These are phyloP conservation scores for Amanita molliuscula DNA, from an alignment of 768 basidiomycete genomes.

Conservation along the genomic window DNA sequence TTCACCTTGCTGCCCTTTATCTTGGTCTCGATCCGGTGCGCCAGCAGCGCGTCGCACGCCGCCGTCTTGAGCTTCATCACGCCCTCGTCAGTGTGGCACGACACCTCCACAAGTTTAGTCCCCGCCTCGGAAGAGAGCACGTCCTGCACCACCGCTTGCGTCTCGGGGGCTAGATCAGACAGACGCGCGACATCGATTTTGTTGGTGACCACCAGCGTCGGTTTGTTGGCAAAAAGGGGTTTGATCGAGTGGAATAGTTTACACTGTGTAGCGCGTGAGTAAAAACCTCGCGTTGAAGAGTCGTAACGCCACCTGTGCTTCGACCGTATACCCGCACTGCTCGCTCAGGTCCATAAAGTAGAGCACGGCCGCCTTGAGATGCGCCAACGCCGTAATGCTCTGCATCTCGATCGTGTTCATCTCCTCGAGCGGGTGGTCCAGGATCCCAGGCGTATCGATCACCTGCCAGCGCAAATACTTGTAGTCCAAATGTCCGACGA, in stretches of 20 bases:
- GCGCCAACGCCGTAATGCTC: constrained; percentile 95
- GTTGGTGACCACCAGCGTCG: constrained; percentile 91
- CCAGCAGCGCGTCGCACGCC: constrained; percentile 91
- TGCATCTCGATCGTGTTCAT: constrained; percentile 99
- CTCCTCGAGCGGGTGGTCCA: constrained; percentile 97
- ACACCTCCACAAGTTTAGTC: constrained; percentile 73
- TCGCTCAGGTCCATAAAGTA: constrained; percentile 99
- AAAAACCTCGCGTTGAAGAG: not conserved
- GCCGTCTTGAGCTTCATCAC: constrained; percentile 95
- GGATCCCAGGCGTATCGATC: constrained; percentile 96
- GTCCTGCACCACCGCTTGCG: constrained; percentile 74
- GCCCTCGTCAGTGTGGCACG: constrained; percentile 94
- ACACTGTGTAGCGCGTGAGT: constrained; percentile 43
- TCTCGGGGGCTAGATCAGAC: constrained; percentile 71
- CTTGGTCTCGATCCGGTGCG: constrained; percentile 90
- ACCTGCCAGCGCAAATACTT: constrained; percentile 99
- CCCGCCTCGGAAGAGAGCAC: constrained; percentile 64
- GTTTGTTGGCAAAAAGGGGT: constrained; percentile 91
- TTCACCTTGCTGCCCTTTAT: constrained; percentile 92
- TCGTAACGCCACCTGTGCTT: constrained; percentile 68
- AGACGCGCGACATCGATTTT: constrained; percentile 92
- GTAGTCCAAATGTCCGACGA: constrained; percentile 98
- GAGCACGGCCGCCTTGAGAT: constrained; percentile 86
- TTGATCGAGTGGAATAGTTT: constrained; percentile 99
- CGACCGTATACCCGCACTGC: constrained; percentile 95